Percentiles rank a stretch among this genome's conserved stretches.
These are phyloP conservation scores for Saccharomyces hybrid DNA, from an alignment of 1,139 yeast species.

Conservation along the genomic window DNA sequence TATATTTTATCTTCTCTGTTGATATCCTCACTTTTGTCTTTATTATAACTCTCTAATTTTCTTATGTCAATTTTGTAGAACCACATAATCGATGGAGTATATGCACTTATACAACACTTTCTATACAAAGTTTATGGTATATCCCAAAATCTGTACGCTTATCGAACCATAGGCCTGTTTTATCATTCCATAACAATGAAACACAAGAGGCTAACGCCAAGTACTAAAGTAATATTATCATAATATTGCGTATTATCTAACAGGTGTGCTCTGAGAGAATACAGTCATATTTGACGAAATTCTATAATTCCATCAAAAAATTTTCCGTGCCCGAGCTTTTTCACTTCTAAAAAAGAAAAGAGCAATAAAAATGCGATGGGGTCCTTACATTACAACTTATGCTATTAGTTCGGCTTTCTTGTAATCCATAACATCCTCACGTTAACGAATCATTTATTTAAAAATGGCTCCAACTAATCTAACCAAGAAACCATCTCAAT, in stretches of 20 bases:
- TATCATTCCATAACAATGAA: not conserved
- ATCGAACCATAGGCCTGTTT: not conserved
- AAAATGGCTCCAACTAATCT: constrained; percentile 18
- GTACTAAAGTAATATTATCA: not conserved
- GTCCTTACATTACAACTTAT: not conserved
- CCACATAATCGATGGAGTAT: not conserved
- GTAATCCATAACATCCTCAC: not conserved
- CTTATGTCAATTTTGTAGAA: not conserved
- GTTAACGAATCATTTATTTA: not conserved
- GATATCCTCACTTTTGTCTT: not conserved
- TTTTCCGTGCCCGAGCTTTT: not conserved
- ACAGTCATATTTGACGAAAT: not conserved
- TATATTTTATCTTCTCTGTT: not conserved
- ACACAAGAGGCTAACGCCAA: not conserved
- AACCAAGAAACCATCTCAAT: constrained; percentile 37
- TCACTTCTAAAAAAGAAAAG: not conserved
- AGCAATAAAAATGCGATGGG: not conserved
- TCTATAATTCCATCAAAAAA: not conserved
- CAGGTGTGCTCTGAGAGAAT: not conserved
- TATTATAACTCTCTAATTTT: not conserved
- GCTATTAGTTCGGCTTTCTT: not conserved
- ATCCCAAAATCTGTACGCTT: not conserved
- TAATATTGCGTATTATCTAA: too few relatives aligned
- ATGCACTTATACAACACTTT: not conserved
- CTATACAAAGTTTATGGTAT: not conserved